Conservation (phyloP, 139 green algal species). For the Coelastrella sp. region DNA sequence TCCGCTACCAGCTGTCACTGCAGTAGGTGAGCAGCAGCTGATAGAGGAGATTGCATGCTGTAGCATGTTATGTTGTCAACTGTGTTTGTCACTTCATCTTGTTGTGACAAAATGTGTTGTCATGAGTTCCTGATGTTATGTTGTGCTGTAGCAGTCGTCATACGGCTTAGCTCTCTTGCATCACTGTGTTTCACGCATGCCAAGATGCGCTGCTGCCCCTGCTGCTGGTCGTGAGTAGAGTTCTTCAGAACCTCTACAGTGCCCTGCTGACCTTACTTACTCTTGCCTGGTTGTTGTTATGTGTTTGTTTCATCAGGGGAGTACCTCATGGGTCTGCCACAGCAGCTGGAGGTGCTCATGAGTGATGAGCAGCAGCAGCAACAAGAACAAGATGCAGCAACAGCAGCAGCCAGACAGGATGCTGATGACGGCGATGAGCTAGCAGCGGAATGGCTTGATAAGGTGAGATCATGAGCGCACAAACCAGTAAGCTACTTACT, state of each 20-base stretch:
- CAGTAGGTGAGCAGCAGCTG: conserved; percentile 88
- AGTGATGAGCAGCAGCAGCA: conserved; percentile 27
- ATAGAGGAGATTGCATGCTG: too few species aligned
- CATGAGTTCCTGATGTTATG: too few species aligned
- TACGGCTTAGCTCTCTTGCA: too few species aligned
- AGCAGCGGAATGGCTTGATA: conserved; percentile 88
- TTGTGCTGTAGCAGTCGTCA: too few species aligned
- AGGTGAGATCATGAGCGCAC: too few species aligned
- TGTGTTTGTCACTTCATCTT: conserved; percentile 75
- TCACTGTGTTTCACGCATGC: too few species aligned
- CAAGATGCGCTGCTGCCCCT: too few species aligned
- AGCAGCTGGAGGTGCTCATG: conserved; percentile 84
- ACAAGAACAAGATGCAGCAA: conserved; percentile 11
- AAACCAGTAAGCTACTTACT: too few species aligned
- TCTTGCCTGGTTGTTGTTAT: neutral
- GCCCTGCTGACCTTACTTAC: too few species aligned
- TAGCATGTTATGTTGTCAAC: too few species aligned
- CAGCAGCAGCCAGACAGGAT: conserved; percentile 41
- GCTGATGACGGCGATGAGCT: conserved; percentile 70
- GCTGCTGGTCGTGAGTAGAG: too few species aligned
- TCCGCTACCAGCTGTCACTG: conserved; percentile 81
- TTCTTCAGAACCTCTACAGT: too few species aligned
- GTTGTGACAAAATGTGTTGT: neutral
- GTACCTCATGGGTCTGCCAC: conserved; percentile 93
- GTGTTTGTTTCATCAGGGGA: conserved; percentile 70